A percentile compares a stretch with the other conserved stretches of the same genome.
phyloP scores from a whole-genome alignment of 169 alveolate species.

The Plasmodium ovale region DNA sequence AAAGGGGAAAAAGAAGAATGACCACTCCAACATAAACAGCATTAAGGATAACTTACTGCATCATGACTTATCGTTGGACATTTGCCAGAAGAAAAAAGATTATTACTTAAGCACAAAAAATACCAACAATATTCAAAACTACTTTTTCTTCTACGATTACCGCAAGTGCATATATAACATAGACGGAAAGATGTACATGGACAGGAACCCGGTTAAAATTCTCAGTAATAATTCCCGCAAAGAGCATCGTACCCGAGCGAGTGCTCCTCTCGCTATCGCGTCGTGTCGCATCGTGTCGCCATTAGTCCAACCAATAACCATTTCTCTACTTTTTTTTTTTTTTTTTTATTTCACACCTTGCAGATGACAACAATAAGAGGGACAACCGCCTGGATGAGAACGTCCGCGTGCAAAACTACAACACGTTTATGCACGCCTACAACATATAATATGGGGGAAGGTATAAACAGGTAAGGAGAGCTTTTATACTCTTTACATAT shows the following conservation, averaged over 20 bases:
- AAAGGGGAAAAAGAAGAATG: neutral
- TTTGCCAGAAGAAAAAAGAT: conserved; percentile 31
- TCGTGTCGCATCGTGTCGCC: no score
- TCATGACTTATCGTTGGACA: conserved; percentile 23
- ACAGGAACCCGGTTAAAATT: conserved; percentile 39
- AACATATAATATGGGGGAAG: conserved; percentile 13
- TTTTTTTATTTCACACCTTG: neutral
- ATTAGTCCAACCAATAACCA: neutral
- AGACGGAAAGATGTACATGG: conserved; percentile 67
- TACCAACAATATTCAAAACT: conserved; percentile 37
- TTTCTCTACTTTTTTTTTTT: neutral
- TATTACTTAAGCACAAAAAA: conserved; percentile 37
- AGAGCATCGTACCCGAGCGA: no score
- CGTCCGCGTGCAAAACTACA: conserved; percentile 27
- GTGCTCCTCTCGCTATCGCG: no score
- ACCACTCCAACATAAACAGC: conserved; percentile 25
- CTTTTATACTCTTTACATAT: neutral
- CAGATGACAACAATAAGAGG: conserved; percentile 26
- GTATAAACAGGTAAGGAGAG: neutral
- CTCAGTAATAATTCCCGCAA: no score
- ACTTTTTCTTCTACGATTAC: conserved; percentile 52
- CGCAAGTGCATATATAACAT: conserved; percentile 40
- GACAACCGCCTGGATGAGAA: conserved; percentile 10
- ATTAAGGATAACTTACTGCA: conserved; percentile 20
- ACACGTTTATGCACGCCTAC: conserved; percentile 47